Conservation (phyloP, 2,329 filamentous ascomycete genomes). For the Xylariaceae sp. region DNA sequence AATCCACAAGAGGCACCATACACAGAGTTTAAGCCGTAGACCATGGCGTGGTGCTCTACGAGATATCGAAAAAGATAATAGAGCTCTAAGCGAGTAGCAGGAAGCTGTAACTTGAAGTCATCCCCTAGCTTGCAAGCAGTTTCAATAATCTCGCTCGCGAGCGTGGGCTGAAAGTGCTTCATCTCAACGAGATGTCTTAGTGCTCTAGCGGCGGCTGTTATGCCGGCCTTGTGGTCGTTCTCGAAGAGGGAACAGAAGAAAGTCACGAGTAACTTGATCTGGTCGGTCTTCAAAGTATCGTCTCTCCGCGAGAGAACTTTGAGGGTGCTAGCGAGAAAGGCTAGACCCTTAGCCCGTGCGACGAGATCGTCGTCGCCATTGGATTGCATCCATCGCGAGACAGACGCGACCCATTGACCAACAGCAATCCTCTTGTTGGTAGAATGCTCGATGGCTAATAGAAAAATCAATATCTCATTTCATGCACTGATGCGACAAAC, state of each 20-base stretch:
- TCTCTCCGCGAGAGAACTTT: conserved; percentile 40
- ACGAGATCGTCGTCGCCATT: conserved; percentile 43
- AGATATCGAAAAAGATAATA: conserved; percentile 45
- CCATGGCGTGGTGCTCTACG: conserved; percentile 39
- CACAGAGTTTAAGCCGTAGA: conserved; percentile 40
- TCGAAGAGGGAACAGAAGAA: conserved; percentile 57
- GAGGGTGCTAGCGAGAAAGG: conserved; percentile 52
- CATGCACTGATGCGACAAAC: background rate
- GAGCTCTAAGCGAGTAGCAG: conserved; percentile 47
- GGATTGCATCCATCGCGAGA: conserved; percentile 48
- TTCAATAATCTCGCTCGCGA: conserved; percentile 44
- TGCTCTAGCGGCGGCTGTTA: conserved; percentile 48
- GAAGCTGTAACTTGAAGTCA: conserved; percentile 50
- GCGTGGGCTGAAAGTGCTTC: conserved; percentile 46
- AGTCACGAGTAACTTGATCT: conserved; percentile 45
- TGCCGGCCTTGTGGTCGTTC: conserved; percentile 54
- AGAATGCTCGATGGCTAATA: conserved; percentile 42
- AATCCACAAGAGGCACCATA: conserved; percentile 42
- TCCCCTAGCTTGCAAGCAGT: conserved; percentile 48
- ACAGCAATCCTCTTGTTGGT: conserved; percentile 41
- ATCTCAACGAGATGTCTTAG: conserved; percentile 45
- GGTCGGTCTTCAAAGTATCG: conserved; percentile 42
- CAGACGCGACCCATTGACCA: conserved; percentile 51
- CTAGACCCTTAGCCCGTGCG: conserved; percentile 49
- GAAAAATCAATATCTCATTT: conserved; percentile 1